Evolutionary conservation across 1,284 basidiomycete species (phyloP).

Genomic region (Trametes pubescens): DNA sequence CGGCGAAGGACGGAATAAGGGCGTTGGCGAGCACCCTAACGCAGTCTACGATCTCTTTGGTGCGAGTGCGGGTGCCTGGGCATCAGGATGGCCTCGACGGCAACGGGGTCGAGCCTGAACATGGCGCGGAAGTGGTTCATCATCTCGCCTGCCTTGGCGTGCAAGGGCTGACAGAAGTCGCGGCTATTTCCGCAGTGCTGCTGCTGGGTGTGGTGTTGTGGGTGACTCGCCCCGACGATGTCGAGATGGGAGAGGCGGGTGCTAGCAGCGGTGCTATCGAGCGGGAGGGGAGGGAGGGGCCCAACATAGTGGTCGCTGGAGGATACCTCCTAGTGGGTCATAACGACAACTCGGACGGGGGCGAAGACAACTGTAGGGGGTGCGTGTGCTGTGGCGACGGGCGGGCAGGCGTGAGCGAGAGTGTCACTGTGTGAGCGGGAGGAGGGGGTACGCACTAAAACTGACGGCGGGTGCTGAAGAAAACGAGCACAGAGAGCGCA

Average conservation of each 20-base stretch:
- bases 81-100: conserved; percentile 3
- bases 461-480: conserved; percentile 47
- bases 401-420: neutral
- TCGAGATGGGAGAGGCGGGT: conserved; percentile 23
- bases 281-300: conserved; percentile 18
- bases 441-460: conserved; percentile 42
- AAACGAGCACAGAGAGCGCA: conserved; percentile 35
- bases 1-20: conserved; percentile 47
- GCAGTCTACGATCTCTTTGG: no score
- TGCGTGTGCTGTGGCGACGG: neutral
- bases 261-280: conserved; percentile 18
- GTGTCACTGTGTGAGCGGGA: neutral
- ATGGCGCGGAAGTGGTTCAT: conserved; percentile 58
- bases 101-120: conserved; percentile 56
- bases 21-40: no score
- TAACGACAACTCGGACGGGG: conserved; percentile 48
- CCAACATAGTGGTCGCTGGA: conserved; percentile 30
- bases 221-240: conserved; percentile 7
- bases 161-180: conserved; percentile 37
- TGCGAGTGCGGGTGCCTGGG: neutral
- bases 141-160: conserved; percentile 54
- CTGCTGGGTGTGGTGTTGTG: neutral
- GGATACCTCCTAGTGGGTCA: conserved; percentile 39
- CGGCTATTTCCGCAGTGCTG: conserved; percentile 31
- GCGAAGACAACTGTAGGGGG: conserved; percentile 42